Conservation (phyloP, 805 yeast species). For the Ogataea ganodermae region DNA sequence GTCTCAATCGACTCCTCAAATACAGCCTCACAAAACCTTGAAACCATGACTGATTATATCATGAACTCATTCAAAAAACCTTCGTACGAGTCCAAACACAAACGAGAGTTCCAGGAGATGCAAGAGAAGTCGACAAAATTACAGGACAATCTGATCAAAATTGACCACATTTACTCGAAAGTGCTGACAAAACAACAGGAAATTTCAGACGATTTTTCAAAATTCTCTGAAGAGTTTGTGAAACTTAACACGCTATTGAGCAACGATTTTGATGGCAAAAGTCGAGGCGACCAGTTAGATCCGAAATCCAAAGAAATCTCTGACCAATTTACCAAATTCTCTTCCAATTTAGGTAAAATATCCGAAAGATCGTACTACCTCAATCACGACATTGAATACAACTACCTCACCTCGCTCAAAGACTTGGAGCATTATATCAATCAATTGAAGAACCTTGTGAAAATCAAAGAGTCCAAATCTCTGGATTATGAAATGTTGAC, state of each 20-base stretch:
- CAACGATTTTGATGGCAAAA: conserved; percentile 37
- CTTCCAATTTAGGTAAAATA: conserved; percentile 42
- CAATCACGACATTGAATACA: conserved; percentile 63
- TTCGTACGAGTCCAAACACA: conserved; percentile 51
- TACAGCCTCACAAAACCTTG: conserved; percentile 43
- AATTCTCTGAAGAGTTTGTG: conserved; percentile 67
- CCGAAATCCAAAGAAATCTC: conserved; percentile 28
- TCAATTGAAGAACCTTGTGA: conserved; percentile 67
- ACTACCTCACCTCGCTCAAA: conserved; percentile 77
- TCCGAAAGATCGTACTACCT: conserved; percentile 29
- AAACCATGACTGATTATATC: conserved; percentile 84
- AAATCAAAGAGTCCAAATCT: conserved; percentile 86
- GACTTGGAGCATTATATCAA: conserved; percentile 83
- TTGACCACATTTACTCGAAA: conserved; percentile 76
- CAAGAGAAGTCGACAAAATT: conserved; percentile 79
- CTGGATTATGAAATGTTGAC: conserved; percentile 85
- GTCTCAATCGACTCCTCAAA: conserved; percentile 24
- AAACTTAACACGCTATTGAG: conserved; percentile 52
- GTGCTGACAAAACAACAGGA: conserved; percentile 73
- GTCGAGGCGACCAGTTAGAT: conserved; percentile 24
- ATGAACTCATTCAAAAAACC: conserved; percentile 92
- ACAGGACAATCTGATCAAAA: conserved; percentile 76
- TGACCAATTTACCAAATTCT: conserved; percentile 37
- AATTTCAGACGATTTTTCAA: conserved; percentile 69
- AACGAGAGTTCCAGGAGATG: conserved; percentile 79